phyloP scores from a whole-genome alignment of 2,329 filamentous ascomycete species.

The Cladobotryum protrusum region DNA sequence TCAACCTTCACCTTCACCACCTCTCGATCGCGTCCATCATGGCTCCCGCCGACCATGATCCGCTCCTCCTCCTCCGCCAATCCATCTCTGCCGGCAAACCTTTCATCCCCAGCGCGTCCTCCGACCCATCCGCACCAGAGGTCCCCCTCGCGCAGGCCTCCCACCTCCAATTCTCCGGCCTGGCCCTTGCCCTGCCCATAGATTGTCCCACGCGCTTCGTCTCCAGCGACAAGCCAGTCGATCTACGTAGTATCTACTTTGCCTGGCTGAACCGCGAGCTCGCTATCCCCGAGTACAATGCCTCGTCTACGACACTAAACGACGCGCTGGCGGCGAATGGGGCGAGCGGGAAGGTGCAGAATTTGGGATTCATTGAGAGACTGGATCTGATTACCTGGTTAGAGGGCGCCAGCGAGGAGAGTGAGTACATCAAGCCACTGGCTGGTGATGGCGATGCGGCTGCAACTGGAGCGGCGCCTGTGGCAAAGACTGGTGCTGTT shows the following conservation, averaged over 20 bases:
- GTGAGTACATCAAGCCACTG: constrained; percentile 84
- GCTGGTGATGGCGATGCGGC: constrained; percentile 49
- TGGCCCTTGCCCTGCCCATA: constrained; percentile 59
- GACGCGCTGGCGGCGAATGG: constrained; percentile 58
- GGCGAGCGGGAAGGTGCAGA: constrained; percentile 66
- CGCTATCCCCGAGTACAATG: constrained; percentile 85
- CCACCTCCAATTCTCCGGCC: constrained; percentile 66
- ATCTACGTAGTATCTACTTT: constrained; percentile 92
- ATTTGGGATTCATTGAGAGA: constrained; percentile 84
- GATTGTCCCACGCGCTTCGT: constrained; percentile 77
- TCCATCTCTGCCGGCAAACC: constrained; percentile 66
- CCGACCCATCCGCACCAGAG: constrained; percentile 56
- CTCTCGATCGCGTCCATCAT: constrained; percentile 7
- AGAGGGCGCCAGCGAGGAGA: constrained; percentile 81
- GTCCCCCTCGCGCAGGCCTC: constrained; percentile 68
- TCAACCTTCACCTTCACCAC: not conserved
- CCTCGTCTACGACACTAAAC: constrained; percentile 73
- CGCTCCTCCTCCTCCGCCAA: constrained; percentile 76
- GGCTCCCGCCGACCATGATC: constrained; percentile 55
- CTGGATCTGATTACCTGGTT: constrained; percentile 91
- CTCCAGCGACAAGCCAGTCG: constrained; percentile 67
- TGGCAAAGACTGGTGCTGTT: constrained; percentile 22
- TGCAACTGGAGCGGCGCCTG: constrained; percentile 32
- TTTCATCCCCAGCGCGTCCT: constrained; percentile 67
- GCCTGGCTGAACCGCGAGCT: constrained; percentile 92